Conservation (phyloP, 192 early-diverging fungal genomes). For the Backusella luteola region DNA sequence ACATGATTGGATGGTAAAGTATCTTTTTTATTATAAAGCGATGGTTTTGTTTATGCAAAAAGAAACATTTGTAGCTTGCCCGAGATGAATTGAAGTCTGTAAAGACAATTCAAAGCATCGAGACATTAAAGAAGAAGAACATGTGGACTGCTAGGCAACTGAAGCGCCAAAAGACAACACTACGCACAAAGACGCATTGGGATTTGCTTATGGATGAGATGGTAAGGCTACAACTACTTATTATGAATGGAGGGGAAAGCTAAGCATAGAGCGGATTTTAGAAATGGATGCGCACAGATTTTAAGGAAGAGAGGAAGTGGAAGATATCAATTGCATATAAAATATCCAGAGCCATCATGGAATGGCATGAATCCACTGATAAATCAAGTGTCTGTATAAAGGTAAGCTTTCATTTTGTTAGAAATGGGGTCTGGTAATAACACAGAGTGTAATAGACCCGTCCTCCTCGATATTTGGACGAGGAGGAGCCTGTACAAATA, state of each 20-base stretch:
- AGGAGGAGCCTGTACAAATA: neutral
- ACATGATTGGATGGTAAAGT: constrained; percentile 71
- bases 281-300: constrained; percentile 81
- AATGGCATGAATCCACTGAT: constrained; percentile 71
- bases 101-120: constrained; percentile 63
- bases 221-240: constrained; percentile 36
- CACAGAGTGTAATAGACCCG: neutral
- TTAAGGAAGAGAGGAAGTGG: constrained; percentile 79
- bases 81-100: constrained; percentile 71
- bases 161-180: constrained; percentile 55
- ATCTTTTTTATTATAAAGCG: neutral
- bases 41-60: neutral
- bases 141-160: constrained; percentile 77
- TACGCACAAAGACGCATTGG: constrained; percentile 65
- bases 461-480: neutral
- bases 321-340: constrained; percentile 73
- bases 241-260: neutral
- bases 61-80: constrained; percentile 49
- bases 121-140: constrained; percentile 62
- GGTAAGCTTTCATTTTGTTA: constrained; percentile 26
- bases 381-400: constrained; percentile 66
- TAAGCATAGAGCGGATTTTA: constrained; percentile 12
- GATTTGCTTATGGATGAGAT: constrained; percentile 80
- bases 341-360: constrained; percentile 63
- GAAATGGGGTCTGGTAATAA: neutral